Conservation (phyloP, 495 filamentous ascomycete genomes). For the Umbilicaria muhlenbergii region DNA sequence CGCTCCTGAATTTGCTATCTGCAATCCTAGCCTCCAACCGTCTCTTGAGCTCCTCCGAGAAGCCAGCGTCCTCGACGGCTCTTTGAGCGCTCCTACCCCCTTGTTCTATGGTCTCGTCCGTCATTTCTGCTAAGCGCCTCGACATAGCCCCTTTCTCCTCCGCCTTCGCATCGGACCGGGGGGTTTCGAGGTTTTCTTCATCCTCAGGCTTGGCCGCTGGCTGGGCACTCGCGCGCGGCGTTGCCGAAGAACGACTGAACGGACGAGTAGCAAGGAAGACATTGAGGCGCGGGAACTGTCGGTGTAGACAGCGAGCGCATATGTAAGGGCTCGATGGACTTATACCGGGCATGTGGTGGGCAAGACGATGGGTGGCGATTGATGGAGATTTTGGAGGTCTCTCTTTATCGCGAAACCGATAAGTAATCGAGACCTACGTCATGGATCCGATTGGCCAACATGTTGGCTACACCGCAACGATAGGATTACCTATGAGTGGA, state of each 20-base stretch:
- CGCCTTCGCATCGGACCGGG: conserved; percentile 1
- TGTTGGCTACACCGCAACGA: too few species aligned
- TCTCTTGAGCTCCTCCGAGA: conserved; percentile 70
- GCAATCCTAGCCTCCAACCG: conserved; percentile 60
- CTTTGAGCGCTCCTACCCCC: conserved; percentile 55
- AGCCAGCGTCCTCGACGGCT: conserved; percentile 71
- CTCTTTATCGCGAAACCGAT: too few species aligned
- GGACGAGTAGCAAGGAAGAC: neutral
- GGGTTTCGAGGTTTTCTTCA: neutral
- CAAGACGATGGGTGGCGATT: too few species aligned
- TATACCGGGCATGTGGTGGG: too few species aligned
- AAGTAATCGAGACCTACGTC: too few species aligned
- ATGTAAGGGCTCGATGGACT: neutral
- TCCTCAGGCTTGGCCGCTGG: neutral
- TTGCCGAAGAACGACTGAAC: conserved; percentile 1
- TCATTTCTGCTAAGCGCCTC: conserved; percentile 59
- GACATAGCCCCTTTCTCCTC: conserved; percentile 48
- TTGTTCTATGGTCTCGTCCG: conserved; percentile 58
- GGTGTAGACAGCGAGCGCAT: neutral
- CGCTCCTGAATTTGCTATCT: conserved; percentile 49
- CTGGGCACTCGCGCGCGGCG: conserved; percentile 1
- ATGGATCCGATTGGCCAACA: too few species aligned
- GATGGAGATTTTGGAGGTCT: too few species aligned
- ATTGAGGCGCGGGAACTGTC: neutral
- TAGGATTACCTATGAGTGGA: too few species aligned